Conservation (phyloP, 2,329 filamentous ascomycete species). For the Epichloe gansuensis region DNA sequence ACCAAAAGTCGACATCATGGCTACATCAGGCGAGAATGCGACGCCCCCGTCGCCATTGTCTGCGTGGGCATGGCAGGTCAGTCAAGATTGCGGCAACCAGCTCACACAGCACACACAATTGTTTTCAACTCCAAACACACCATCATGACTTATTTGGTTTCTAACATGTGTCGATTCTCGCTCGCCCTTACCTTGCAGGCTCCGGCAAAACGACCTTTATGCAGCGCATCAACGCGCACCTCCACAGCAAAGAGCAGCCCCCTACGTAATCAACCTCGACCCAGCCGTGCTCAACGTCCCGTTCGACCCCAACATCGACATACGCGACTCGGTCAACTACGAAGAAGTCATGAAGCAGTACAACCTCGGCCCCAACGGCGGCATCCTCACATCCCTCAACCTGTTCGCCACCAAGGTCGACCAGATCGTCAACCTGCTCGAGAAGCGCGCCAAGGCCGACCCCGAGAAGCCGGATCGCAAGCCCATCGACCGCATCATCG, state of each 20-base stretch:
- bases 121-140: too few relatives aligned
- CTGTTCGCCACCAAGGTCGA: conserved; percentile 97
- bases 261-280: conserved; percentile 95
- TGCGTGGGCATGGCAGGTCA: conserved; percentile 93
- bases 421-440: conserved; percentile 77
- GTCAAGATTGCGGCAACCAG: not conserved
- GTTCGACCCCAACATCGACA: conserved; percentile 96
- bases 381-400: conserved; percentile 89
- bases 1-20: conserved; percentile 14
- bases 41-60: conserved; percentile 48
- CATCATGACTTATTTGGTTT: too few relatives aligned
- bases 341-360: conserved; percentile 99
- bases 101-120: too few relatives aligned
- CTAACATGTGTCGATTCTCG: too few relatives aligned
- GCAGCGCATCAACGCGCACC: conserved; percentile 90
- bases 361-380: conserved; percentile 92
- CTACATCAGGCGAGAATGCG: conserved; percentile 20
- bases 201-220: conserved; percentile 99
- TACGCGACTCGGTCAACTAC: conserved; percentile 97
- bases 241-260: conserved; percentile 66
- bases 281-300: conserved; percentile 87
- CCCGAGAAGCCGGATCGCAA: conserved; percentile 46
- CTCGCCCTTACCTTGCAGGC: conserved; percentile 34
- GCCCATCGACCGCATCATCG: conserved; percentile 69
- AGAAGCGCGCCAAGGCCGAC: conserved; percentile 68